Evolutionary conservation across 2,329 filamentous ascomycete species (phyloP), one percentile per base, ranked within the genome.

Genomic region (Sphaerulina musiva): DNA sequence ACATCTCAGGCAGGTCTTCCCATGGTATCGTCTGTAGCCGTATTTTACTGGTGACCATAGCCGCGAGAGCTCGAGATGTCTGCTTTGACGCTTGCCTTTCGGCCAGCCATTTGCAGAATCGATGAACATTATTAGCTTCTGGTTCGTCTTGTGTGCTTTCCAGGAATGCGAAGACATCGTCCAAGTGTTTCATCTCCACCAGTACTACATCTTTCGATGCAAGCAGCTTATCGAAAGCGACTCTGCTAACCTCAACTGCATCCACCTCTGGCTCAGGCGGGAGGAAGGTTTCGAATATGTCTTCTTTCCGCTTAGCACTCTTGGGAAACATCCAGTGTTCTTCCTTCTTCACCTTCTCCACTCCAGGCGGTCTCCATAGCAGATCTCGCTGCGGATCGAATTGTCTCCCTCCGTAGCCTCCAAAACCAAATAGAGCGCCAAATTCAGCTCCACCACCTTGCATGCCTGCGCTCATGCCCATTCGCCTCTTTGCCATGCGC

Each of bases 401-500:
- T 29, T 51, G 41, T 23, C 50, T 32, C 44, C 53, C 54, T 49
- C 59, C 46, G 49, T 48, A 51, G 11, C 53, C 46, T 17, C 59
- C 59, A 29, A 62, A 51, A 6, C 66, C 67, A 42, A 68, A 66
- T 10, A 69, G 55, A 7, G 62, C 59, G 9, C 65, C 66, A 48
- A 67, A 59, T 48, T 68, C 68, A 29, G 58, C 48, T 31, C 51
- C 58, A 20, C 56, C 45, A 20, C 60, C 26, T 46, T 54, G 54
- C 20, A 48, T 51, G 32, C 42, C 34, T 20, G 52, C 45, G 17
- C 58, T 59, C 32, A 66, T 49, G 49, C 73, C 79, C 70, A 83
- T 82, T 50, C 76, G 74, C 51, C 82, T 73, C 67, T 76, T 82
- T 2, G 79, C 72, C 44, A 77, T 71, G 49, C 82, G 73, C 64